Evolutionary conservation across 805 yeast genomes (phyloP).

Genomic region (Yueomyces sp.): DNA sequence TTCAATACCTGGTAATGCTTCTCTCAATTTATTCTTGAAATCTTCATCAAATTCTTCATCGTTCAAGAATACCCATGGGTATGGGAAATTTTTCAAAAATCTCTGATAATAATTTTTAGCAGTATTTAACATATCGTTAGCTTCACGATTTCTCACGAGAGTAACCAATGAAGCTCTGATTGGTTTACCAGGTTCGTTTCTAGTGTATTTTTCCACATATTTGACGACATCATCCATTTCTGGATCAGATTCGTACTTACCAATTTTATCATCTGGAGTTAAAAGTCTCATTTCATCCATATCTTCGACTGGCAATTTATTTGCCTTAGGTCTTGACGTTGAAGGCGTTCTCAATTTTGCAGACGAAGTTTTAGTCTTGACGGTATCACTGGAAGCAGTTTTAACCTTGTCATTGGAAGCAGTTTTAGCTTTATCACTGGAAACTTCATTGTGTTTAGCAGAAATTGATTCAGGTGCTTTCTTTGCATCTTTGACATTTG

Average conservation of each 20-base stretch:
- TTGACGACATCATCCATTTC: background rate
- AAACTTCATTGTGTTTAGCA: no score
- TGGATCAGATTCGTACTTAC: background rate
- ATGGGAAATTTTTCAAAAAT: conserved; percentile 61
- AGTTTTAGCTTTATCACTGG: no score
- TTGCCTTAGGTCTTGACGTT: background rate
- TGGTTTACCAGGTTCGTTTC: conserved; percentile 8
- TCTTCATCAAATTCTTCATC: conserved; percentile 64
- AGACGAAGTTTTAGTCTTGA: background rate
- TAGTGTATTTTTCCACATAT: background rate
- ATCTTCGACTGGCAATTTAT: background rate
- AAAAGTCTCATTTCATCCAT: background rate
- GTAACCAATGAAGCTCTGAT: conserved; percentile 32
- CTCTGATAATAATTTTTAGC: conserved; percentile 65
- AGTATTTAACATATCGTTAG: conserved; percentile 42
- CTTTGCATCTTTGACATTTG: no score
- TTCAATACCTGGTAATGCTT: conserved; percentile 44
- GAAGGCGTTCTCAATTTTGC: background rate
- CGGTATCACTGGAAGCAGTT: no score
- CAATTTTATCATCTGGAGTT: background rate
- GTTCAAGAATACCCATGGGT: conserved; percentile 89
- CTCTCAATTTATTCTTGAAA: conserved; percentile 41
- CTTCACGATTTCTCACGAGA: conserved; percentile 57
- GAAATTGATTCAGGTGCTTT: no score
- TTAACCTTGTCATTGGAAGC: no score